These are phyloP conservation scores for Phialophora expanda DNA, from an alignment of 2,329 filamentous ascomycete genomes.

Conservation along the genomic window DNA sequence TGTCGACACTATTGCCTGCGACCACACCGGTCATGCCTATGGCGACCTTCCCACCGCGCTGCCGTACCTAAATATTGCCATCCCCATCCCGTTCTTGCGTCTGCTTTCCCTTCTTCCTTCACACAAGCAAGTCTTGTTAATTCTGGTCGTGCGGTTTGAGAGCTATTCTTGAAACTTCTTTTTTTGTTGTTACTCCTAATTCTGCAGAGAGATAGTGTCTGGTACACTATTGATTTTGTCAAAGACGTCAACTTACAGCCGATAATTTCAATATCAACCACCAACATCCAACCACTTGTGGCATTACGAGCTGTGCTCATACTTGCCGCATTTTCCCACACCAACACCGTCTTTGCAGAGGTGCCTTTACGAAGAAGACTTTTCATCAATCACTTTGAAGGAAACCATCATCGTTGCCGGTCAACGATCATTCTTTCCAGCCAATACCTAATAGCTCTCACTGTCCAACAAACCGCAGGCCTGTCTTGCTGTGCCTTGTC, in stretches of 20 bases:
- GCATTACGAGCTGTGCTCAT: slow-evolving; percentile 34
- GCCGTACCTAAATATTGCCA: slow-evolving; percentile 40
- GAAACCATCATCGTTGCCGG: slow-evolving; percentile 37
- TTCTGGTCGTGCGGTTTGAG: slow-evolving; percentile 36
- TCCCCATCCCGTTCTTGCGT: slow-evolving; percentile 30
- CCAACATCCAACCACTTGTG: slow-evolving; percentile 23
- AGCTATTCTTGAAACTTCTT: slow-evolving; percentile 38
- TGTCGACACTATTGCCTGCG: slow-evolving; percentile 18
- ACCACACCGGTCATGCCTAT: slow-evolving; percentile 23
- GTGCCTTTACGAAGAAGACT: slow-evolving; percentile 21
- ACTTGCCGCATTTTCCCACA: slow-evolving; percentile 23
- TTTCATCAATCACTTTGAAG: slow-evolving; percentile 29
- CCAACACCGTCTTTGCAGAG: slow-evolving; percentile 33
- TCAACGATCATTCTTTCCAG: slow-evolving; percentile 34
- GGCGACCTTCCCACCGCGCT: slow-evolving; percentile 18
- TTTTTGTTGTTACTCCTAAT: slow-evolving; percentile 25
- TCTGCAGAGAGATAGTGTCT: slow-evolving; percentile 36
- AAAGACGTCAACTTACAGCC: slow-evolving; percentile 14
- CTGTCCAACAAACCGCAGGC: slow-evolving; percentile 23
- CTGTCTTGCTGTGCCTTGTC: slow-evolving; percentile 33
- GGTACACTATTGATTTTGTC: slow-evolving; percentile 35
- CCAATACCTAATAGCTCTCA: slow-evolving; percentile 35
- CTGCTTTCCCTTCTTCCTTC: slow-evolving; percentile 30
- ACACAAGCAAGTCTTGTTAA: slow-evolving; percentile 42
- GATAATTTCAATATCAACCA: slow-evolving; percentile 23